A percentile compares a stretch with the other conserved stretches of the same genome.
Evolutionary conservation across 306 rosid genomes (phyloP).

Genomic region (Prunus padus): DNA sequence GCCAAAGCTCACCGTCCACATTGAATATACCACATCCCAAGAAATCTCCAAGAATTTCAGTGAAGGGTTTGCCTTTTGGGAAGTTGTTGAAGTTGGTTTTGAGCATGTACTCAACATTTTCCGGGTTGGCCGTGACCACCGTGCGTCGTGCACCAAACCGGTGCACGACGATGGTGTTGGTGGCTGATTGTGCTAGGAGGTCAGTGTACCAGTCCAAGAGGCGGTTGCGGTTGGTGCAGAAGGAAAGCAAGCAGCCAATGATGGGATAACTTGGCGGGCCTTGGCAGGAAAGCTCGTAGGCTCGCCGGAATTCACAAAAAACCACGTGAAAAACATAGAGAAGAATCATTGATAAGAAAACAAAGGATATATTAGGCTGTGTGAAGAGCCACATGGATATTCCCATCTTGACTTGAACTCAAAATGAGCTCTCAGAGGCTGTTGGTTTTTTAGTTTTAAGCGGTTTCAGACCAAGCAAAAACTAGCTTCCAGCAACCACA

Average conservation of each 20-base stretch:
- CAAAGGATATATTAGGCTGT: slow-evolving; percentile 20
- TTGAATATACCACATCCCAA: slow-evolving; percentile 84
- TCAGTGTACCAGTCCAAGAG: slow-evolving; percentile 77
- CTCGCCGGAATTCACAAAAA: slow-evolving; percentile 34
- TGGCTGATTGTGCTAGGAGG: slow-evolving; percentile 52
- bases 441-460: background rate
- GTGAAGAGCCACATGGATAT: slow-evolving; percentile 28
- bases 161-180: slow-evolving; percentile 56
- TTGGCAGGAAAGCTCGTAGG: slow-evolving; percentile 7
- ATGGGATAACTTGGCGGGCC: slow-evolving; percentile 65
- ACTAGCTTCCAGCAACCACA: background rate
- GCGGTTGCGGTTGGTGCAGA: slow-evolving; percentile 57
- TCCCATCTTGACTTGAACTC: slow-evolving; percentile 32
- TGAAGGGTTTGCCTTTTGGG: slow-evolving; percentile 88
- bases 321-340: slow-evolving; percentile 16
- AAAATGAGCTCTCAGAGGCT: background rate
- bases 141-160: slow-evolving; percentile 69
- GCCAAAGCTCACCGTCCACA: slow-evolving; percentile 77
- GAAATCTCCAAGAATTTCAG: slow-evolving; percentile 74
- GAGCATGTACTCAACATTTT: slow-evolving; percentile 74
- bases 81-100: slow-evolving; percentile 78
- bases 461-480: background rate
- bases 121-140: slow-evolving; percentile 67
- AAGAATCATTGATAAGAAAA: slow-evolving; percentile 37
- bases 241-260: slow-evolving; percentile 70